Evolutionary conservation across 116 monocot species (phyloP).

Genomic region (Thalassia testudinum): DNA sequence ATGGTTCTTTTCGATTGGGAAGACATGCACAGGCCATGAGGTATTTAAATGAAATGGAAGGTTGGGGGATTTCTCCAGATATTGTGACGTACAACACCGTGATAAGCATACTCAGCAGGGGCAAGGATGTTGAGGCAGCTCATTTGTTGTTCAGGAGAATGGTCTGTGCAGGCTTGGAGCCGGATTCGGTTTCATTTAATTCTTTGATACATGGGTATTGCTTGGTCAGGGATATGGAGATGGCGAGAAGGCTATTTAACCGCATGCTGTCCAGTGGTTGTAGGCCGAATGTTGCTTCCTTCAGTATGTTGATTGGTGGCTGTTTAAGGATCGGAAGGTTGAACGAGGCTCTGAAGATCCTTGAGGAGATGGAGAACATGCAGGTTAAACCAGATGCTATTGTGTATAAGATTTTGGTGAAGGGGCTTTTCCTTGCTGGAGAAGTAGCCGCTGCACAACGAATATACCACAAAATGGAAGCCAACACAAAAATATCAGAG

Average conservation of each 20-base stretch:
- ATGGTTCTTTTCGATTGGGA: conserved; percentile 53
- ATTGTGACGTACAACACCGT: conserved; percentile 30
- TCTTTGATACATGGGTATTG: conserved; percentile 40
- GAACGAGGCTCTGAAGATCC: conserved; percentile 25
- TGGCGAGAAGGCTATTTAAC: conserved; percentile 55
- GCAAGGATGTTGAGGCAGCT: no score
- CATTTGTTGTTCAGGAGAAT: no score
- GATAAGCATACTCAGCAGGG: no score
- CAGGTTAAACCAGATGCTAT: conserved; percentile 17
- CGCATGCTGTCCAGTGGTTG: conserved; percentile 45
- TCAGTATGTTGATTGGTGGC: conserved; percentile 49
- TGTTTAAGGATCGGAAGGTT: conserved; percentile 34
- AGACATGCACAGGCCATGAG: conserved; percentile 28
- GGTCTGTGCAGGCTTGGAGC: no score
- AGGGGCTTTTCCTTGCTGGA: conserved; percentile 17
- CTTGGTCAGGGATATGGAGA: conserved; percentile 48
- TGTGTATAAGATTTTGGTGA: conserved; percentile 17
- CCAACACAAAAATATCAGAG: no score
- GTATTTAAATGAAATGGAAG: conserved; percentile 44
- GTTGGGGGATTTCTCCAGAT: conserved; percentile 24
- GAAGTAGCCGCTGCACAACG: no score
- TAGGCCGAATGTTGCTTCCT: conserved; percentile 35
- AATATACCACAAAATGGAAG: no score
- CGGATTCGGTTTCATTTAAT: no score
- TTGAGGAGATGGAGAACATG: conserved; percentile 43